Conservation (phyloP, 1,284 basidiomycete genomes). For the Cryptococcus sp. region DNA sequence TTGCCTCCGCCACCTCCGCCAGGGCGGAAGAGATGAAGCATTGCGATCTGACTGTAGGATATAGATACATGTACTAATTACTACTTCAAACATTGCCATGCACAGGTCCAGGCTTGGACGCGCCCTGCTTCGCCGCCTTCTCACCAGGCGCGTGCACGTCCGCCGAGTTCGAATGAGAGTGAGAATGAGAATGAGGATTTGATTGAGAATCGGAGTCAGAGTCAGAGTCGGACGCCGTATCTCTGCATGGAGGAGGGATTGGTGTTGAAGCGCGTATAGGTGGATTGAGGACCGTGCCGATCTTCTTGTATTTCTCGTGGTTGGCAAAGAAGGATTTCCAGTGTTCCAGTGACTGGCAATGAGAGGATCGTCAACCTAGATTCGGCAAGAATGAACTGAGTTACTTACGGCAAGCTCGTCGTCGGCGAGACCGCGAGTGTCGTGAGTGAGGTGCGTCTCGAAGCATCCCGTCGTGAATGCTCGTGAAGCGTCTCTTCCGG, state of each 20-base stretch:
- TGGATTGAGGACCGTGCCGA: slow-evolving; percentile 61
- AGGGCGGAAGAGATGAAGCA: slow-evolving; percentile 23
- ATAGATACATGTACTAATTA: slow-evolving; percentile 6
- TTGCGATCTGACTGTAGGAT: not conserved
- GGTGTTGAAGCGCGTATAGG: slow-evolving; percentile 76
- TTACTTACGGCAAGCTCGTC: slow-evolving; percentile 68
- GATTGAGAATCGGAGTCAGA: slow-evolving; percentile 6
- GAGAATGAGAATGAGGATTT: slow-evolving; percentile 7
- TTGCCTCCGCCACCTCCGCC: slow-evolving; percentile 50
- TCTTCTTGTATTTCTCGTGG: slow-evolving; percentile 72
- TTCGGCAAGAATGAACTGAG: too few relatives aligned
- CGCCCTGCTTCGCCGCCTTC: slow-evolving; percentile 19
- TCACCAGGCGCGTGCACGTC: slow-evolving; percentile 22
- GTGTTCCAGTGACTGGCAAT: slow-evolving; percentile 66
- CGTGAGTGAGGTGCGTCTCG: slow-evolving; percentile 80
- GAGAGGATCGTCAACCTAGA: slow-evolving; percentile 5
- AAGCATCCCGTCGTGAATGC: slow-evolving; percentile 94
- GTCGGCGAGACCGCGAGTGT: slow-evolving; percentile 75
- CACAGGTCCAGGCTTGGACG: slow-evolving; percentile 18
- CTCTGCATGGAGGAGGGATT: slow-evolving; percentile 70
- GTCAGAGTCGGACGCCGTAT: slow-evolving; percentile 13
- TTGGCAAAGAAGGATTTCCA: slow-evolving; percentile 88
- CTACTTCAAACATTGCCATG: not conserved
- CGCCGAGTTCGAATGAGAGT: not conserved
- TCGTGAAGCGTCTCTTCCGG: slow-evolving; percentile 81